These are phyloP conservation scores for Plasmodium inui DNA, from an alignment of 169 alveolate species.

Conservation along the genomic window DNA sequence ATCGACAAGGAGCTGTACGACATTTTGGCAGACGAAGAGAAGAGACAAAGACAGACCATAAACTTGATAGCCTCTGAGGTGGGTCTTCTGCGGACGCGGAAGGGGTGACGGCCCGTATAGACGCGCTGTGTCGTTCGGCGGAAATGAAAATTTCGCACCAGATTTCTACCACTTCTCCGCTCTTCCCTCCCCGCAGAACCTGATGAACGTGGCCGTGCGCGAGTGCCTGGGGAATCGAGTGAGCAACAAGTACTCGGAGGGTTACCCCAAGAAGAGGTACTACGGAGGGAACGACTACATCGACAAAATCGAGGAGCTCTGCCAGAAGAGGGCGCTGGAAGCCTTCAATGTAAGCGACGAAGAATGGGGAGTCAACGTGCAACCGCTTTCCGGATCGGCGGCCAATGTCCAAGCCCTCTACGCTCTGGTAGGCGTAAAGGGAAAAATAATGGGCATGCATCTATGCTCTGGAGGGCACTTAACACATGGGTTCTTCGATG, in stretches of 20 bases:
- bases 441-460: constrained; percentile 97
- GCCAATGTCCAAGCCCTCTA: constrained; percentile 97
- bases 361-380: constrained; percentile 98
- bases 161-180: no score
- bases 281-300: constrained; percentile 93
- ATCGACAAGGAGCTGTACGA: constrained; percentile 87
- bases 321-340: constrained; percentile 94
- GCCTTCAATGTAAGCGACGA: constrained; percentile 93
- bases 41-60: constrained; percentile 85
- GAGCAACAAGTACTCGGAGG: constrained; percentile 97
- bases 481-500: constrained; percentile 94
- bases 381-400: constrained; percentile 97
- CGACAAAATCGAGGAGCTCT: constrained; percentile 90
- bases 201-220: constrained; percentile 89
- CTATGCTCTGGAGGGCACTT: constrained; percentile 97
- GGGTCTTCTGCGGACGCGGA: background rate
- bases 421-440: constrained; percentile 95
- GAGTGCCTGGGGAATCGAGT: constrained; percentile 94
- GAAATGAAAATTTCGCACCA: background rate
- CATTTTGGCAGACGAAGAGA: constrained; percentile 85
- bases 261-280: constrained; percentile 96
- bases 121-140: background rate
- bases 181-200: constrained; percentile 85
- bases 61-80: constrained; percentile 91
- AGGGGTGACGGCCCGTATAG: background rate